Base-by-base conservation (phyloP, 1,139 yeast genomes). In the Sugiyamaella japonica region DNA sequence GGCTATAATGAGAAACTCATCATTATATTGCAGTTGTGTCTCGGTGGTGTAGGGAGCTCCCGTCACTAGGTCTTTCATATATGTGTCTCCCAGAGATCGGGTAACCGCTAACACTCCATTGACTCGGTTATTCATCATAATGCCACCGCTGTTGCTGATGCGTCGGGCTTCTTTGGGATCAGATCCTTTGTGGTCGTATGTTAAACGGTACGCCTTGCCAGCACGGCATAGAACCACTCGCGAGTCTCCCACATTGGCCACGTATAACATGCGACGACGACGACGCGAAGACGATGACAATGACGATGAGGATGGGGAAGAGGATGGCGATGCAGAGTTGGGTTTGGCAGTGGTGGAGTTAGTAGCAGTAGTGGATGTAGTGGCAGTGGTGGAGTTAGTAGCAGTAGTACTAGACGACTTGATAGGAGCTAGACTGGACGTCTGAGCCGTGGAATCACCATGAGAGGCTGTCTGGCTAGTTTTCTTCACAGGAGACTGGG, bases 71-170 rank as follows among this genome's bases (percentile, higher is more conserved):
- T 85, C 88, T 69, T 95, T 95, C 84, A 93, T 86, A 70, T 89
- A 91, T 16, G 86, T 79, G 70, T 93, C 99, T n/a, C 99, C 99
- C 42, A 93, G 76, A 1, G 98, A 86, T 59, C 99, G 76, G 1
- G 97, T 89, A 15, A 93, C 97, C 0, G 99, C 98, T 54, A 95
- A 77, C 67, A 95, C 91, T 5, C 99, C 99, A 69, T 91, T 93
- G 38, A 93, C 99, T 61, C 99, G 79, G 63, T 89, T 87, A 65
- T 89, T 89, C 80, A 95, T 81, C 56, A 93, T 82, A 37, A 93
- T 73, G 0, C 99, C 99, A 1, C 99, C 99, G 4, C 82, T 77
- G 50, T 83, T 79, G 54, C 82, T 80, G 16, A 93, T 85, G 59
- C 99, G 78, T 61, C 80, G 82, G 57, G 85, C 81, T 68, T 93